A percentile compares a stretch with the other conserved stretches of the same genome.
Evolutionary conservation across 441 rosid genomes (phyloP).

Genomic region (Manihot esculenta): DNA sequence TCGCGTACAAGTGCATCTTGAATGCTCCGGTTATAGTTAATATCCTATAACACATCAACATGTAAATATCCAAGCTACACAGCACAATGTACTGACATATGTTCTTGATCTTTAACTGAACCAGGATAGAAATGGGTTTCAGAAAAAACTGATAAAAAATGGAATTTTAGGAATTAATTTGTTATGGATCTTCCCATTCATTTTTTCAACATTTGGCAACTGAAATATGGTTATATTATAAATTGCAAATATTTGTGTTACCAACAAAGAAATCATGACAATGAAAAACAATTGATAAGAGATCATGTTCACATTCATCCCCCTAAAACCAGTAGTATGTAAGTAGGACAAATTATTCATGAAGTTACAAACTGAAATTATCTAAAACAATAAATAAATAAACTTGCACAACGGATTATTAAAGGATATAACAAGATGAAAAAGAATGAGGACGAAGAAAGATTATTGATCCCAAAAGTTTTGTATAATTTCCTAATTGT

Average conservation of each 20-base stretch:
- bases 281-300: neutral
- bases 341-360: no score
- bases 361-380: no score
- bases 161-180: neutral
- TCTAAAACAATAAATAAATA: neutral
- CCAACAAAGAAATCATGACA: neutral
- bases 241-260: neutral
- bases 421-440: neutral
- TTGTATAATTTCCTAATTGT: neutral
- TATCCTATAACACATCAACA: conserved; percentile 42
- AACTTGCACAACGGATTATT: neutral
- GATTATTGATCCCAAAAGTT: neutral
- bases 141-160: neutral
- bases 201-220: neutral
- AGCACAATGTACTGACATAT: neutral
- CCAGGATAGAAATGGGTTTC: neutral
- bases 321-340: no score
- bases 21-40: conserved; percentile 48
- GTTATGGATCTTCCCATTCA: neutral
- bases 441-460: neutral
- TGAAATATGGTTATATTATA: neutral
- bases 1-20: conserved; percentile 54
- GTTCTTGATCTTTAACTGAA: neutral
- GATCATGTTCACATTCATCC: neutral
- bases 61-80: neutral